phyloP scores from a whole-genome alignment of 2,329 filamentous ascomycete genomes.

The Kalmusia sp. region DNA sequence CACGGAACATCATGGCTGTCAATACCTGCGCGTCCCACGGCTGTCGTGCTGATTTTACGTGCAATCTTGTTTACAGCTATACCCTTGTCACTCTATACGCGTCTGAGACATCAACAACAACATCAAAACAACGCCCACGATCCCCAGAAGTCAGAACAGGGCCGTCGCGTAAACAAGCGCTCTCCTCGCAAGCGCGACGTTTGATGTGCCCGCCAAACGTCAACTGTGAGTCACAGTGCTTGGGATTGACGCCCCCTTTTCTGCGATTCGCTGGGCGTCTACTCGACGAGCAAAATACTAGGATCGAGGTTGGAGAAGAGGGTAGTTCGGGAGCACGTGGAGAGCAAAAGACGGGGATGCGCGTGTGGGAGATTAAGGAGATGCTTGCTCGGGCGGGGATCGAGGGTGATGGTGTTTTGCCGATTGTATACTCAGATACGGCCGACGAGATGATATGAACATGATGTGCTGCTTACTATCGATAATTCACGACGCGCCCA shows the following conservation, averaged over 20 bases:
- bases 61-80: neutral
- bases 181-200: constrained; percentile 21
- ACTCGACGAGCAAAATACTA: constrained; percentile 10
- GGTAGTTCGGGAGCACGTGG: constrained; percentile 10
- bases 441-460: neutral
- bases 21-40: neutral
- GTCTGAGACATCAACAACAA: constrained; percentile 8
- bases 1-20: neutral
- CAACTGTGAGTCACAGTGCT: constrained; percentile 16
- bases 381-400: constrained; percentile 9
- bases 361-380: constrained; percentile 34
- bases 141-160: constrained; percentile 16
- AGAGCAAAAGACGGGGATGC: constrained; percentile 23
- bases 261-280: constrained; percentile 24
- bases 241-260: constrained; percentile 23
- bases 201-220: constrained; percentile 21
- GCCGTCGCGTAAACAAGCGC: constrained; percentile 13
- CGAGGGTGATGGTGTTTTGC: constrained; percentile 8
- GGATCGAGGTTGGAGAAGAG: neutral
- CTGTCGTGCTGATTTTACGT: neutral
- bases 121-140: constrained; percentile 6
- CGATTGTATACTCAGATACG: neutral
- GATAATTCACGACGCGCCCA: too few species aligned
- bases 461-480: constrained; percentile 8
- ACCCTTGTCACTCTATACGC: neutral